phyloP scores from a whole-genome alignment of 2,329 filamentous ascomycete species.

The Pyrenochaeta sp. region DNA sequence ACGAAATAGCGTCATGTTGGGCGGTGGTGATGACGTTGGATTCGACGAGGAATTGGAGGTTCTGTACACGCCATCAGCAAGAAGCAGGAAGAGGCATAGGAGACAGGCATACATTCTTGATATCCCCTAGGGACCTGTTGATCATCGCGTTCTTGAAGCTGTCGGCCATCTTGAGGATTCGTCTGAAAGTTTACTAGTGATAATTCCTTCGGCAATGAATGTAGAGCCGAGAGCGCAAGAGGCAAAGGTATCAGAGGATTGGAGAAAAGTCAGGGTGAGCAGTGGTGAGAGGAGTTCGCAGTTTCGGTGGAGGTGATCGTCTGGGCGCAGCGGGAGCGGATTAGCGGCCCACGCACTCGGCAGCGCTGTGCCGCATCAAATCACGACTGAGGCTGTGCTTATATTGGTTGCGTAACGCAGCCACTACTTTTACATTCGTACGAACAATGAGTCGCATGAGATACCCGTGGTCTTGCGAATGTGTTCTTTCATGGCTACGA shows the following conservation, averaged over 20 bases:
- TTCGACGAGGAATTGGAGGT: constrained; percentile 89
- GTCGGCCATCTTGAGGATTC: constrained; percentile 47
- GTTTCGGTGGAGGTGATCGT: constrained; percentile 11
- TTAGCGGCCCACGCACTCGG: constrained; percentile 18
- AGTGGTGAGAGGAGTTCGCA: constrained; percentile 7
- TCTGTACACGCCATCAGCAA: constrained; percentile 65
- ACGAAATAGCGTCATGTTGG: constrained; percentile 77
- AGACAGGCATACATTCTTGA: constrained; percentile 74
- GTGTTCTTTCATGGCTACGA: not conserved
- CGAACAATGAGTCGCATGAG: not conserved
- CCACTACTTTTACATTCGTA: not conserved
- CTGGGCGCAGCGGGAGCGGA: constrained; percentile 8
- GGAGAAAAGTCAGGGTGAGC: not conserved
- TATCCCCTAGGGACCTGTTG: constrained; percentile 85
- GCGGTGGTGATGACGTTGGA: constrained; percentile 78
- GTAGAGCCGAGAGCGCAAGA: not conserved
- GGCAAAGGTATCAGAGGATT: not conserved
- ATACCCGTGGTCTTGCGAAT: not conserved
- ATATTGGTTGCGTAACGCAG: constrained; percentile 3
- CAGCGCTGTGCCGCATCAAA: constrained; percentile 20
- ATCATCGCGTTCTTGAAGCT: constrained; percentile 67
- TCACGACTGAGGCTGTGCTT: constrained; percentile 26
- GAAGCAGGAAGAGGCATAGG: not conserved
- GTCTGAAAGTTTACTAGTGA: not conserved
- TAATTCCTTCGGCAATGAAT: not conserved